Conservation (phyloP, 2,329 filamentous ascomycete species). For the Colletotrichum sp. region DNA sequence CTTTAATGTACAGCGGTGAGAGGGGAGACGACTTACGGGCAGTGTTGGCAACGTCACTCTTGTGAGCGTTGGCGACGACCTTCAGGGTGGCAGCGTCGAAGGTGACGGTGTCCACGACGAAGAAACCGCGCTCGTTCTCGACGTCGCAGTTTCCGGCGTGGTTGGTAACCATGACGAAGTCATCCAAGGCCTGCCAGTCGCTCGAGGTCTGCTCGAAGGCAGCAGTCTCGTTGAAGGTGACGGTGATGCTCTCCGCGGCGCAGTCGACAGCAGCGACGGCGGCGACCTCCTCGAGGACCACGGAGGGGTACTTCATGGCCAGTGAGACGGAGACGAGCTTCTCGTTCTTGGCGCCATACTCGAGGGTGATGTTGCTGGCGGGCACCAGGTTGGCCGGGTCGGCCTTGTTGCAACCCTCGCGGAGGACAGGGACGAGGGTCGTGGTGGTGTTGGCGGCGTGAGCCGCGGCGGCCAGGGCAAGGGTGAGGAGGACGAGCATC, state of each 20-base stretch:
- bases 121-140: slow-evolving; percentile 26
- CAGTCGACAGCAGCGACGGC: slow-evolving; percentile 59
- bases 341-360: slow-evolving; percentile 32
- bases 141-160: slow-evolving; percentile 26
- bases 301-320: slow-evolving; percentile 40
- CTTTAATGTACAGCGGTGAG: neutral
- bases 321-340: slow-evolving; percentile 61
- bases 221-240: slow-evolving; percentile 24
- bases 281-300: slow-evolving; percentile 38
- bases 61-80: slow-evolving; percentile 25
- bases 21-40: slow-evolving; percentile 12
- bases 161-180: slow-evolving; percentile 28
- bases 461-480: slow-evolving; percentile 6
- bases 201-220: slow-evolving; percentile 24
- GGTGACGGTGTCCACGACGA: slow-evolving; percentile 24
- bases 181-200: slow-evolving; percentile 22
- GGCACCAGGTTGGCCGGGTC: slow-evolving; percentile 11
- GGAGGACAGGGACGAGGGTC: neutral
- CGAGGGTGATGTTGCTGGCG: slow-evolving; percentile 46
- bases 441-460: slow-evolving; percentile 14
- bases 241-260: slow-evolving; percentile 53
- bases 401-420: slow-evolving; percentile 2
- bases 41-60: slow-evolving; percentile 27
- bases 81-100: slow-evolving; percentile 17
- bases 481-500: slow-evolving; percentile 12